Evolutionary conservation across 306 rosid species (phyloP).

Genomic region (Cucurbita moschata): DNA sequence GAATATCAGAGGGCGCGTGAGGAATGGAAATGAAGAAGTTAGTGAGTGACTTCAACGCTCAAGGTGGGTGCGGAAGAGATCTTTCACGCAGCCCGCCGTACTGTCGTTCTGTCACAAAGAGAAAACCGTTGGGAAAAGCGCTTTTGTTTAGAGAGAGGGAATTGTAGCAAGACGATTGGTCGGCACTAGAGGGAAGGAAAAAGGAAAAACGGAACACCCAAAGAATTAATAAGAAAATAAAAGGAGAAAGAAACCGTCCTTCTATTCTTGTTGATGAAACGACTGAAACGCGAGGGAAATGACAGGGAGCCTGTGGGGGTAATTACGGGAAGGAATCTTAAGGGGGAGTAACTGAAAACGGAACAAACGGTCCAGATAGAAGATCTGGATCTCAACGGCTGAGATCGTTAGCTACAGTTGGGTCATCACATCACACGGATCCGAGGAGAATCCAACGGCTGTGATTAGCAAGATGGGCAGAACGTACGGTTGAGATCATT

Average conservation of each 20-base stretch:
- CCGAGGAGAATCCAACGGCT: slow-evolving; percentile 24
- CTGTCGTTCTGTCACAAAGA: slow-evolving; percentile 1
- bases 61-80: slow-evolving; percentile 9
- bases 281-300: slow-evolving; percentile 6
- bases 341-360: slow-evolving; percentile 30
- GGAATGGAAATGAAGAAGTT: not conserved
- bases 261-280: not conserved
- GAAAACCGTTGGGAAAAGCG: slow-evolving; percentile 40
- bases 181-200: slow-evolving; percentile 6
- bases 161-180: not conserved
- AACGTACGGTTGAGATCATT: slow-evolving; percentile 23
- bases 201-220: not conserved
- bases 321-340: slow-evolving; percentile 21
- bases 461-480: not conserved
- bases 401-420: slow-evolving; percentile 13
- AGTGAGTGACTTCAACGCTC: no score
- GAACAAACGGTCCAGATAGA: slow-evolving; percentile 62
- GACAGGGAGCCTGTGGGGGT: slow-evolving; percentile 13
- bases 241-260: not conserved
- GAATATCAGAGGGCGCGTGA: not conserved
- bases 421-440: not conserved
- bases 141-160: slow-evolving; percentile 8
- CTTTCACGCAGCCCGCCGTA: slow-evolving; percentile 3
- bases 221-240: not conserved
- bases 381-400: slow-evolving; percentile 46